Evolutionary conservation across 371 early-diverging fungal genomes (phyloP), one percentile per base, ranked within the genome.

Genomic region (Lichtheimia ramosa): DNA sequence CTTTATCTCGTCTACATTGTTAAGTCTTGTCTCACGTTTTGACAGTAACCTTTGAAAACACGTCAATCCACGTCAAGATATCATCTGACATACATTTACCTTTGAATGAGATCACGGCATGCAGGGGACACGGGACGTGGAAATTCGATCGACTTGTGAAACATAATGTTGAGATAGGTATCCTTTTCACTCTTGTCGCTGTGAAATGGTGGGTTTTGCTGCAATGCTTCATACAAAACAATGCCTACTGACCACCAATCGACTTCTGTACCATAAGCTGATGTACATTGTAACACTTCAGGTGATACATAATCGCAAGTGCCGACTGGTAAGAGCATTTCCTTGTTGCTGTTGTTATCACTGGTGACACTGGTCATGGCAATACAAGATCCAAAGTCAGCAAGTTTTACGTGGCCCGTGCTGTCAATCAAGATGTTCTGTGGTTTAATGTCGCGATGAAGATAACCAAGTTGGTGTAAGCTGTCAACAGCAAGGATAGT

Each of bases 171-270:
- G 58, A 89, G 82, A 73, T 96, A 93, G 5, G 94, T 97, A 23
- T 95, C 93, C 58, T 89, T 88, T 27, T 92, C 84, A 55, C 83
- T 88, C 20, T 89, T 88, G 39, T 89, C 86, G 25, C 89, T 85
- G 69, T 91, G 91, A 73, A 96, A 97, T 3, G 97, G 96, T 25
- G 97, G 94, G 59, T 90, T 88, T 1, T 95, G 96, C 39, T 92
- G 89, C n/a, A 98, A 78, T 51, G 97, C 84, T 70, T 99, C 99
- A 65, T 92, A 99, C 71, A 99, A 86, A 41, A 99, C 90, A 16
- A 98, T 94, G 18, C 99, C 99, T 0, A 99, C 81, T 10, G 96
- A 93, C 99, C 99, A 99, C 94, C 97, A 96, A 78, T 99, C 99
- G 43, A 95, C 96, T 27, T 92, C 93, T 49, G 90, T 89, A 41